phyloP scores from a whole-genome alignment of 2,329 filamentous ascomycete species.

The Colletotrichum theobromicola region DNA sequence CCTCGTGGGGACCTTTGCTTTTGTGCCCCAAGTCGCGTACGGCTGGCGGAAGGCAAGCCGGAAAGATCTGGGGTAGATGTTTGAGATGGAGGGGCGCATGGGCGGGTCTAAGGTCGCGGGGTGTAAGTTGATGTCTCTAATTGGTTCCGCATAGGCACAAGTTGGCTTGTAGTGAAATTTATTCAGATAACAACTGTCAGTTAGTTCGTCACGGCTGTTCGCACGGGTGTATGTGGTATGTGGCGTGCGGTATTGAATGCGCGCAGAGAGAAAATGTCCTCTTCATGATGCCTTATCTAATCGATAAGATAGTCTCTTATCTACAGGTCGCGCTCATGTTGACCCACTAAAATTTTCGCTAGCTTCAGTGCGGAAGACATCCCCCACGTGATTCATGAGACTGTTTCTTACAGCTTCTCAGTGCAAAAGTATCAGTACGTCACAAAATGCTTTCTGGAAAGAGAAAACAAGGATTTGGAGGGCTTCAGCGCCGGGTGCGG shows the following conservation, averaged over 20 bases:
- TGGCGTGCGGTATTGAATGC: neutral
- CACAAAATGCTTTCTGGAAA: slow-evolving; percentile 20
- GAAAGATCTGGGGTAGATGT: slow-evolving; percentile 3
- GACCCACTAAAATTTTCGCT: slow-evolving; percentile 22
- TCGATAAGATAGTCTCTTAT: neutral
- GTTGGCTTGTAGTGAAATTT: neutral
- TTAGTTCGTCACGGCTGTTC: neutral
- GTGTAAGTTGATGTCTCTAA: neutral
- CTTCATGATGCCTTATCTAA: neutral
- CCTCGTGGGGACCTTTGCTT: neutral
- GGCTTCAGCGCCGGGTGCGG: slow-evolving; percentile 44
- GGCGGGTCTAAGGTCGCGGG: neutral
- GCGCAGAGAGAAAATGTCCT: neutral
- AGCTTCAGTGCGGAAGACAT: neutral
- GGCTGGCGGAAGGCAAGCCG: neutral
- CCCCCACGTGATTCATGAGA: neutral
- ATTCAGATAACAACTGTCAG: neutral
- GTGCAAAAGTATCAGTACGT: neutral
- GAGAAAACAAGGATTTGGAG: slow-evolving; percentile 15
- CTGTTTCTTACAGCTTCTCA: neutral
- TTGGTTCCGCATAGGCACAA: neutral
- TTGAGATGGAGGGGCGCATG: slow-evolving; percentile 8
- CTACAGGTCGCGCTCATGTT: neutral
- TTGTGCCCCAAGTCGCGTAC: neutral
- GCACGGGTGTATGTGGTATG: neutral